phyloP scores from a whole-genome alignment of 2,329 filamentous ascomycete species.

The Hypoxylon sp. region DNA sequence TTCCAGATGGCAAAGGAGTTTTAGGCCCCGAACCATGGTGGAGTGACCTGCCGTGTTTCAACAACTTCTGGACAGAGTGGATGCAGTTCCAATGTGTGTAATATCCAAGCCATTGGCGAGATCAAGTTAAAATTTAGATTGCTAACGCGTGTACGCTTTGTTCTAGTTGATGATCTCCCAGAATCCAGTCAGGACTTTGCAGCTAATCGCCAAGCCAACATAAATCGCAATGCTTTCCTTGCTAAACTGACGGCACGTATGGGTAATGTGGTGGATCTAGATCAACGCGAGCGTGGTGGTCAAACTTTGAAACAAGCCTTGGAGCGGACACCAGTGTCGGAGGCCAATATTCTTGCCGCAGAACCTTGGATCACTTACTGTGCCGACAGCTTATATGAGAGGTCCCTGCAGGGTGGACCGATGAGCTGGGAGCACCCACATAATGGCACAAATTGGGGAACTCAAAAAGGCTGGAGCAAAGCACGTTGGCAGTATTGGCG shows the following conservation, averaged over 20 bases:
- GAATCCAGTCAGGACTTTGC: conserved; percentile 8
- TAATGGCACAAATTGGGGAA: conserved; percentile 29
- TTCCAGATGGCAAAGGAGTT: conserved; percentile 35
- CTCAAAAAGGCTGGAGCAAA: conserved; percentile 34
- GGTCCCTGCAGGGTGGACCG: conserved; percentile 24
- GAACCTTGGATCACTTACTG: conserved; percentile 37
- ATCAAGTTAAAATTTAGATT: not conserved
- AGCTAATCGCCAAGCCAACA: conserved; percentile 23
- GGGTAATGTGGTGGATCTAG: conserved; percentile 21
- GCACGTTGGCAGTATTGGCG: conserved; percentile 37
- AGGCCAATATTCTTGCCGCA: conserved; percentile 16
- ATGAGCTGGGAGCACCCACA: conserved; percentile 39
- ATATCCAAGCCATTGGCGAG: not conserved
- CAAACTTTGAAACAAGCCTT: conserved; percentile 29
- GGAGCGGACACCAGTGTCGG: conserved; percentile 24
- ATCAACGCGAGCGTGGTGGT: conserved; percentile 38
- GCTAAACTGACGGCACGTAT: conserved; percentile 32
- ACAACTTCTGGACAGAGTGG: conserved; percentile 39
- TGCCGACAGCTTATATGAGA: conserved; percentile 31
- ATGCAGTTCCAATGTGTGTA: conserved; percentile 35
- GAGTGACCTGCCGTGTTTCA: conserved; percentile 33
- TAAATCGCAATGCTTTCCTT: conserved; percentile 40
- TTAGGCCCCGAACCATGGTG: conserved; percentile 36
- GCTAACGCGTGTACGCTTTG: not conserved
- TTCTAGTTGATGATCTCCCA: conserved; percentile 12